phyloP scores from a whole-genome alignment of 225 moss, liverwort and hornwort genomes.

The Takakia lepidozioides region DNA sequence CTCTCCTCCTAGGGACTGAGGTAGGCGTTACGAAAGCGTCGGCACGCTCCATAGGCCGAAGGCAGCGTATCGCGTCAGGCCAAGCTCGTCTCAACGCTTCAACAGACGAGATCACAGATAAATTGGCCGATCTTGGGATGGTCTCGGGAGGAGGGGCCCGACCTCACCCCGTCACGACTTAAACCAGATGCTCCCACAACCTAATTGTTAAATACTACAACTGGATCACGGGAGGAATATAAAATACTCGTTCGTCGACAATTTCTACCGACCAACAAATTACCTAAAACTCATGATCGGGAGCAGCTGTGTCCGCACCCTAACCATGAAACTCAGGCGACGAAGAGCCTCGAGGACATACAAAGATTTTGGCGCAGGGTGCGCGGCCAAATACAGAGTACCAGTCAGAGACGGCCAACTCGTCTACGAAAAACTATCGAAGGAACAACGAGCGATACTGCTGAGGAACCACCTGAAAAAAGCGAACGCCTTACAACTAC shows the following conservation, averaged over 20 bases:
- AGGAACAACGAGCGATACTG: constrained; percentile 3
- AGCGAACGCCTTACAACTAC: constrained; percentile 1
- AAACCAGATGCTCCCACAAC: constrained; percentile 4
- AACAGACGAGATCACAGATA: constrained; percentile 29
- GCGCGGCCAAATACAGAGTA: not conserved
- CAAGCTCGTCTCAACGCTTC: constrained; percentile 41
- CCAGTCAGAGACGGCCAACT: constrained; percentile 3
- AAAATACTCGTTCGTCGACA: not conserved
- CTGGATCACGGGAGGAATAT: constrained; percentile 42
- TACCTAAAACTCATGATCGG: no score
- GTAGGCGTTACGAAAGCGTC: constrained; percentile 15
- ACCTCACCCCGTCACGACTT: constrained; percentile 1
- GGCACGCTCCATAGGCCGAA: not conserved
- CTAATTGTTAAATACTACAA: constrained; percentile 29
- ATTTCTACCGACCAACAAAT: not conserved
- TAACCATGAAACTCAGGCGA: not conserved
- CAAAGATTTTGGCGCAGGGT: no score
- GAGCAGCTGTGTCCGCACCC: no score
- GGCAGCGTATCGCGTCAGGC: constrained; percentile 6
- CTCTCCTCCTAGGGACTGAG: constrained; percentile 31
- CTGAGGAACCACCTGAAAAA: not conserved
- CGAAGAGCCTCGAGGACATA: not conserved
- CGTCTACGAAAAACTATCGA: constrained; percentile 1
- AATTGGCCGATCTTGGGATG: constrained; percentile 36
- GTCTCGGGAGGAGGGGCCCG: constrained; percentile 26